These are phyloP conservation scores for Vairimorpha ceranae DNA, from an alignment of 371 early-diverging fungal genomes.

Conservation along the genomic window DNA sequence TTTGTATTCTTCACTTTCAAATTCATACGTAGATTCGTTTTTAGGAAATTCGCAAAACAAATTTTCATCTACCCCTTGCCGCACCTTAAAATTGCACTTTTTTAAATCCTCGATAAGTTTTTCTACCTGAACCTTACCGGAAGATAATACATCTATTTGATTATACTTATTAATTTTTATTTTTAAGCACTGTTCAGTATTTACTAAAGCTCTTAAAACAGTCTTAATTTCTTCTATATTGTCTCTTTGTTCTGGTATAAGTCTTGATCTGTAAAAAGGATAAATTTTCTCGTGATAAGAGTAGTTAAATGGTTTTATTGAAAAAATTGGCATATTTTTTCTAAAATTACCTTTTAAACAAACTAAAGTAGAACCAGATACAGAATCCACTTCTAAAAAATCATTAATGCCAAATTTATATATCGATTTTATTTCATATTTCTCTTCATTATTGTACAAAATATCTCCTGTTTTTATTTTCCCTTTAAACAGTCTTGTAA, in stretches of 20 bases:
- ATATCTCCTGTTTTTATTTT: conserved; percentile 21
- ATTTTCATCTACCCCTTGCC: conserved; percentile 6
- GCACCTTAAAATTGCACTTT: conserved; percentile 18
- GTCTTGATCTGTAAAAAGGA: conserved; percentile 44
- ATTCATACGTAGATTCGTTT: not conserved
- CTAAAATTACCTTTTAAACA: conserved; percentile 35
- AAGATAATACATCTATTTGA: conserved; percentile 52
- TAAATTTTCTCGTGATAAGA: not conserved
- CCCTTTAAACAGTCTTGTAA: conserved; percentile 36
- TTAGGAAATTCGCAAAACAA: conserved; percentile 42
- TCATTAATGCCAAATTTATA: conserved; percentile 43
- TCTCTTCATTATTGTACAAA: conserved; percentile 16
- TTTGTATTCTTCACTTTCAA: conserved; percentile 17
- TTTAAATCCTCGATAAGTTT: conserved; percentile 54
- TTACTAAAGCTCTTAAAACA: conserved; percentile 36
- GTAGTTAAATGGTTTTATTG: not conserved
- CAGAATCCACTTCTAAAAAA: conserved; percentile 19
- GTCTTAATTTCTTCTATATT: conserved; percentile 35
- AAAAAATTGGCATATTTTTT: conserved; percentile 41
- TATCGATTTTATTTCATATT: conserved; percentile 32
- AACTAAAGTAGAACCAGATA: conserved; percentile 26
- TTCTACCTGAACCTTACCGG: conserved; percentile 59
- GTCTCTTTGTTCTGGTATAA: conserved; percentile 20
- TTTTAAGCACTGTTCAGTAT: conserved; percentile 53
- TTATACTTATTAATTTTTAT: conserved; percentile 51